A percentile compares a stretch with the other conserved stretches of the same genome.
Conservation (phyloP, 2,329 filamentous ascomycete genomes). For the Hypoxylon sp. region DNA sequence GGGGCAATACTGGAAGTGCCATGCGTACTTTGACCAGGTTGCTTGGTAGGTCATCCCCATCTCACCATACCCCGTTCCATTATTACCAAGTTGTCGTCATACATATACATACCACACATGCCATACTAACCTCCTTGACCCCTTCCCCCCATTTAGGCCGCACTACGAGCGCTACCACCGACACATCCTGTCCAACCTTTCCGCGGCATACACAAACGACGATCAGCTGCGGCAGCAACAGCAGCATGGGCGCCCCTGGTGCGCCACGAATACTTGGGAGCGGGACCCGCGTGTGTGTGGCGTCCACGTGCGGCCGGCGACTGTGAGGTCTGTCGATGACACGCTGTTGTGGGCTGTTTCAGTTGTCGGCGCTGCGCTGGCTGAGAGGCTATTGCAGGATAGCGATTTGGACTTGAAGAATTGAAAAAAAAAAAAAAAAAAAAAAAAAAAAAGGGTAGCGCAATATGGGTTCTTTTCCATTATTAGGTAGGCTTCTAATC, state of each 20-base stretch:
- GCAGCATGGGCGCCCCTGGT: slow-evolving; percentile 9
- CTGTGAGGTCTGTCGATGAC: slow-evolving; percentile 8
- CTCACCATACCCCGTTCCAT: not conserved
- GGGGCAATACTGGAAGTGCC: slow-evolving; percentile 51
- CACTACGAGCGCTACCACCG: slow-evolving; percentile 35
- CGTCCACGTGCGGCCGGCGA: slow-evolving; percentile 22
- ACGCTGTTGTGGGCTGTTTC: slow-evolving; percentile 34
- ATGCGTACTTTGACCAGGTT: slow-evolving; percentile 51
- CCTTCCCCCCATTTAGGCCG: slow-evolving; percentile 3
- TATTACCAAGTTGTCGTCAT: too few relatives aligned
- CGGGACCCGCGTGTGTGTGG: slow-evolving; percentile 12
- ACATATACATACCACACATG: not conserved
- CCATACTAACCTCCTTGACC: not conserved
- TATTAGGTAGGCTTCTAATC: not conserved
- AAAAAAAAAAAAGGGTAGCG: too few relatives aligned
- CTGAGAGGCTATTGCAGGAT: not conserved
- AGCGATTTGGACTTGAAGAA: not conserved
- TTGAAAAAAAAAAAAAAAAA: too few relatives aligned
- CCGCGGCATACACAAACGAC: slow-evolving; percentile 2
- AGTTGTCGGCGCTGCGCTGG: slow-evolving; percentile 13
- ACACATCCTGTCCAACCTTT: slow-evolving; percentile 21
- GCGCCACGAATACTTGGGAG: slow-evolving; percentile 9
- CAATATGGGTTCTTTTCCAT: not conserved
- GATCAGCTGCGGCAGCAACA: slow-evolving; percentile 2
- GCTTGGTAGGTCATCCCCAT: slow-evolving; percentile 36